Base-by-base conservation (phyloP, 23 red algal genomes). In the Agarophyton chilense region DNA sequence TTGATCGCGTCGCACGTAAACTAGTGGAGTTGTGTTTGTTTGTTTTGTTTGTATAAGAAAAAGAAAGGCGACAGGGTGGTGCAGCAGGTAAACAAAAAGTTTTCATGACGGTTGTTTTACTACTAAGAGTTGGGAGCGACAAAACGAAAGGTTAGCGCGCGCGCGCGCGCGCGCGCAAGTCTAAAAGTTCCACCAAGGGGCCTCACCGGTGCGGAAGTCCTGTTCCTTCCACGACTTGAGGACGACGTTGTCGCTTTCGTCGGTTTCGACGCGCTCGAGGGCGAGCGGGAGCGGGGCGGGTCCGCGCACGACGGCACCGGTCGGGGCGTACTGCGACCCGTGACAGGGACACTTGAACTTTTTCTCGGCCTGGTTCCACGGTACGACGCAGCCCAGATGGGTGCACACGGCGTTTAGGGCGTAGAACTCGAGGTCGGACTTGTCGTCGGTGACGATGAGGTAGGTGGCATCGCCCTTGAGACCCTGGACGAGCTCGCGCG, bases 271-370 rank as follows among this genome's bases (percentile, higher is more conserved):
- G 32, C 85, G 93, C 67, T 88, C 88, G 3, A 99, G 88, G 24
- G 97, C 97, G 18, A 99, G 61, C 24, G 93, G 83, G n/a, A 99
- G 87, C 49, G 97, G 97, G 35, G 97, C 97, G n/a, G 97, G 97
- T 24, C 97, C 97, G 19, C 97, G 93, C 47, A 96, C 78, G 44
- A 99, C 97, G 55, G 95, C 95, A 25, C 97, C 97, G 1, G 82
- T 96, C 34, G 89, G 91, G 42, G 92, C 72, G 72, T 99, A 99
- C 85, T 99, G 97, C 21, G 93, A 96, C 8, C 97, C 97, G 56
- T 99, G 97, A 78, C 97, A 99, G 43, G 92, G 97, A 56, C 97
- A 99, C 64, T 84, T 99, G 68, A 85, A 99, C 88, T 99, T 95
- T 42, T 99, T 99, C 79, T 99, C 82, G 29, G 93, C 97, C 49